Evolutionary conservation across 257 asterid species (phyloP).

Genomic region (Primulina huaijiensis): DNA sequence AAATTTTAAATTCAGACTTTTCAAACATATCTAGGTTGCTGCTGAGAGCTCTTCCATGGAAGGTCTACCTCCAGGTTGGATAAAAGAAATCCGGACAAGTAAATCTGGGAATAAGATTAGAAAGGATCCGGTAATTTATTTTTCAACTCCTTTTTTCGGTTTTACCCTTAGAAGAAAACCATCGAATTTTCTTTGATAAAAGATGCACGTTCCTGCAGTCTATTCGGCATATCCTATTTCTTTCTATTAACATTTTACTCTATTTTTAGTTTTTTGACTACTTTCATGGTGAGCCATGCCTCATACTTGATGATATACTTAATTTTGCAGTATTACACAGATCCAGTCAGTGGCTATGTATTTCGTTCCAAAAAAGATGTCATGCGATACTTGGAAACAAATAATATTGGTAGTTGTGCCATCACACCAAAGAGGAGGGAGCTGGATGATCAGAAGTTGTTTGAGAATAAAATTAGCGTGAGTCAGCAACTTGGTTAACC

Average conservation of each 20-base stretch:
- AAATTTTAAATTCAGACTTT: no score
- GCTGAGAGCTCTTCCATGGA: background rate
- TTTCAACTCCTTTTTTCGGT: background rate
- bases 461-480: constrained; percentile 18
- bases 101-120: constrained; percentile 37
- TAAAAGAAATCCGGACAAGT: constrained; percentile 45
- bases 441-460: background rate
- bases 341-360: constrained; percentile 39
- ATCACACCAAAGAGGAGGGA: constrained; percentile 36
- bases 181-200: no score
- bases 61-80: constrained; percentile 47
- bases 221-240: no score
- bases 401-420: constrained; percentile 32
- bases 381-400: constrained; percentile 38
- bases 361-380: constrained; percentile 45
- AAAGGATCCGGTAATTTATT: constrained; percentile 51
- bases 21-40: background rate
- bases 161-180: background rate
- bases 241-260: background rate
- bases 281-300: background rate
- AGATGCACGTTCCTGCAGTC: no score
- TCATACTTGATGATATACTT: constrained; percentile 1
- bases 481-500: constrained; percentile 26
- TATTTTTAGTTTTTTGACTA: background rate
- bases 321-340: constrained; percentile 35